phyloP scores from a whole-genome alignment of 345 rosid genomes.

The Eucalyptus rudis region DNA sequence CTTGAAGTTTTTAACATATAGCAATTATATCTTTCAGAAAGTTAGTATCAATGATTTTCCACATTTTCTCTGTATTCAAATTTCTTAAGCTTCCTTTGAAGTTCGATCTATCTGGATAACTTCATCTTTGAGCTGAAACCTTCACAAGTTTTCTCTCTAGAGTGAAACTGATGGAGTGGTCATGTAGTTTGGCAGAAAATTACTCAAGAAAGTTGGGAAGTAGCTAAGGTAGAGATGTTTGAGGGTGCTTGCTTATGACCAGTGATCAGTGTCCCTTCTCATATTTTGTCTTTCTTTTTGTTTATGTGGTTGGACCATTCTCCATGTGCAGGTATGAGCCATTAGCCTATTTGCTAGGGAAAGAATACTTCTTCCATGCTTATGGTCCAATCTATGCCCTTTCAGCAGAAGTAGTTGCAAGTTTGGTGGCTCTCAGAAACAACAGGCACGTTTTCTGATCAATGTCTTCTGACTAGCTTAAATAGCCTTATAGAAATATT shows the following conservation, averaged over 20 bases:
- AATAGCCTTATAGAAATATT: background rate
- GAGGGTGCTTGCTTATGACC: background rate
- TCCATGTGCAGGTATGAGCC: conserved; percentile 74
- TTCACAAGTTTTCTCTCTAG: background rate
- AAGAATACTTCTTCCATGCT: conserved; percentile 87
- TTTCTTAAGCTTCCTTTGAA: background rate
- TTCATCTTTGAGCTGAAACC: background rate
- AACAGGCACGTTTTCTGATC: conserved; percentile 42
- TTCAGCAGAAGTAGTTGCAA: conserved; percentile 75
- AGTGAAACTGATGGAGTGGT: background rate
- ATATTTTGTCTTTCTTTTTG: background rate
- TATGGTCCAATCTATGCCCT: conserved; percentile 94
- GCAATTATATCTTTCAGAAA: background rate
- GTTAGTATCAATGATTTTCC: background rate
- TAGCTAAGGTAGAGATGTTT: background rate
- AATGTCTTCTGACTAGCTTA: background rate
- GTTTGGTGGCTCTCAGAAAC: conserved; percentile 67
- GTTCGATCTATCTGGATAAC: background rate
- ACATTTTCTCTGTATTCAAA: background rate
- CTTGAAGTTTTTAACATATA: background rate
- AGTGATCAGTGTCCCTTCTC: background rate
- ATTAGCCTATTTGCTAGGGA: conserved; percentile 58
- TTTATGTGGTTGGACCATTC: background rate
- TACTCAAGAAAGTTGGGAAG: background rate
- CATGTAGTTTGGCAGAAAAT: background rate